Evolutionary conservation across 768 basidiomycete species (phyloP).

Genomic region (Termitomyces sp.): DNA sequence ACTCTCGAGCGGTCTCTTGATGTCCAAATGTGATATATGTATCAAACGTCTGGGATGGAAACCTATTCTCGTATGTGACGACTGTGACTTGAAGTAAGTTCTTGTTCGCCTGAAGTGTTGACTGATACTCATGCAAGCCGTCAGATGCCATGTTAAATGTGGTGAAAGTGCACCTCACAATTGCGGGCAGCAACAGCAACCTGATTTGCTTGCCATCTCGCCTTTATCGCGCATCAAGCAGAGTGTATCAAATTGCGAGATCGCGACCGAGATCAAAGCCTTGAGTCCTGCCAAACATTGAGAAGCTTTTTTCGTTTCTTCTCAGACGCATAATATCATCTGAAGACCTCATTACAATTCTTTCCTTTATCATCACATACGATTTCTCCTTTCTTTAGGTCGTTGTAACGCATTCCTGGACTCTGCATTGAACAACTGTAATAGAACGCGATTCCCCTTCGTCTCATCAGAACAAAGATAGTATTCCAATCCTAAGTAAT

Average conservation of each 20-base stretch:
- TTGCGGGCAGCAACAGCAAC: constrained; percentile 47
- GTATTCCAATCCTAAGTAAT: neutral
- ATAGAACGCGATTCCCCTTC: neutral
- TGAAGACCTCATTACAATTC: neutral
- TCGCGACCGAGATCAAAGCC: constrained; percentile 23
- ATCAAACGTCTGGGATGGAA: constrained; percentile 82
- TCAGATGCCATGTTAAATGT: constrained; percentile 81
- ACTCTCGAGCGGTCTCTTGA: constrained; percentile 67
- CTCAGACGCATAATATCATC: neutral
- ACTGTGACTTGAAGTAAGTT: constrained; percentile 70
- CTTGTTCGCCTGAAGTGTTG: constrained; percentile 4
- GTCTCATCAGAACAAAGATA: neutral
- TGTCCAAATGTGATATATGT: constrained; percentile 81
- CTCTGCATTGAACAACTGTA: neutral
- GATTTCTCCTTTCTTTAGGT: neutral
- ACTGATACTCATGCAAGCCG: constrained; percentile 4
- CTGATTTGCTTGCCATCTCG: constrained; percentile 25
- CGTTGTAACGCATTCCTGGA: neutral
- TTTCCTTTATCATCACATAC: neutral
- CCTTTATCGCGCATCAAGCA: constrained; percentile 37
- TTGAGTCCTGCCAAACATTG: constrained; percentile 19
- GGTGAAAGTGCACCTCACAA: constrained; percentile 78
- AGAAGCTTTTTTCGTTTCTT: neutral
- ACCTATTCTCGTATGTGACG: constrained; percentile 82
- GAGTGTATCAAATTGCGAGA: constrained; percentile 26